Evolutionary conservation across 768 basidiomycete genomes (phyloP).

Genomic region (Tephrocybe sp.): DNA sequence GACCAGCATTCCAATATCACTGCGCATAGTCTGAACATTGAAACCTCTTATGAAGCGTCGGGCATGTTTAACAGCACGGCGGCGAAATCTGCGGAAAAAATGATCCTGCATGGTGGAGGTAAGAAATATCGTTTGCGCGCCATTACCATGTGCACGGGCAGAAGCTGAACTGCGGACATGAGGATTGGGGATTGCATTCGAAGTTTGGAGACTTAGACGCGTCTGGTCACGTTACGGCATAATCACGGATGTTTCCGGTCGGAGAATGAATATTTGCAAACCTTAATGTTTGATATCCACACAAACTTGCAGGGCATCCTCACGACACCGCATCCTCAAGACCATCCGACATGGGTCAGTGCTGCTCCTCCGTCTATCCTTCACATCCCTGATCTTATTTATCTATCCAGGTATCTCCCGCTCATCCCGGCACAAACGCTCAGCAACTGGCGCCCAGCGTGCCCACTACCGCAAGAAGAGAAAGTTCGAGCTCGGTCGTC

Average conservation of each 20-base stretch:
- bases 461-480: conserved; percentile 99
- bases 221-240: conserved; percentile 5
- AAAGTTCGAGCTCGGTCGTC: conserved; percentile 99
- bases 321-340: conserved; percentile 62
- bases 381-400: conserved; percentile 12
- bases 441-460: conserved; percentile 87
- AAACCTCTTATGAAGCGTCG: conserved; percentile 42
- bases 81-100: conserved; percentile 30
- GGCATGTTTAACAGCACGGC: conserved; percentile 37
- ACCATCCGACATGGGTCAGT: conserved; percentile 75
- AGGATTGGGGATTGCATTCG: too few relatives aligned
- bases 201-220: not conserved
- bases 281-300: conserved; percentile 55
- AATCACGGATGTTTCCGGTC: conserved; percentile 28
- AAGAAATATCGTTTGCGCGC: conserved; percentile 6
- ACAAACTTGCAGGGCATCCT: conserved; percentile 39
- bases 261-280: conserved; percentile 35
- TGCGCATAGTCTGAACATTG: conserved; percentile 58
- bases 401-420: conserved; percentile 83
- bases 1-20: conserved; percentile 68
- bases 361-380: conserved; percentile 23
- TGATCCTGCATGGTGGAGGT: conserved; percentile 34
- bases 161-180: conserved; percentile 7
- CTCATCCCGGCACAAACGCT: conserved; percentile 96
- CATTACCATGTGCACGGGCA: conserved; percentile 1